Evolutionary conservation across 2,329 filamentous ascomycete genomes (phyloP), one percentile per base, ranked within the genome.

Genomic region (Karstenula rhodostoma): DNA sequence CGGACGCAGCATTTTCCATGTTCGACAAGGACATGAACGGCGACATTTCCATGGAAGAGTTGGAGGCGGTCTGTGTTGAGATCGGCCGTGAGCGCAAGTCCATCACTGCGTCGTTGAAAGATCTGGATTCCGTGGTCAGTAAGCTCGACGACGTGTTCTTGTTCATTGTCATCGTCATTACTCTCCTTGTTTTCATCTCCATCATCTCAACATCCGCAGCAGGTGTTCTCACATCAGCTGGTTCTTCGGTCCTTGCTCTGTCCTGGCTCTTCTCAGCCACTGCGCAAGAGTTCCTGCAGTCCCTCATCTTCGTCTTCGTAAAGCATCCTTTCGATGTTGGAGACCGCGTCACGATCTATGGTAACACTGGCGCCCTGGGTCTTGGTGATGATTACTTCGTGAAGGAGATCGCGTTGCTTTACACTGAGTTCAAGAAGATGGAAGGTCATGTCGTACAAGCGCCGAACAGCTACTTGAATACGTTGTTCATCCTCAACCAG

Each of bases 381-480:
- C 87, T 85, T 37, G 94, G 94, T 48, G 94, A 97, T 69, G 94
- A 97, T 71, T 98, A 97, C 79, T 97, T 96, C 67, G 94, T 98
- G 56, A 96, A 96, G 57, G 92, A 97, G 73, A 96, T 98, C 57
- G 91, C 93, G 1, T 84, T 98, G 1, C 85, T 97, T 17, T 98
- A 95, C 76, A 98, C 94, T 15, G 94, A 97, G 73, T 97, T 97
- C 83, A 97, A 97, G 84, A 97, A 97, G 83, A 94, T 97, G 91
- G 90, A 97, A 78, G 94, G 94, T 1, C 94, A 97, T 70, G 90
- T 97, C 25, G 94, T 98, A 0, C 94, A 97, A 78, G 94, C 94
- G 0, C 94, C 94, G 12, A 98, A 98, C 84, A 96, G 91, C 59
- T 89, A 97, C 40, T 86, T 98, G 57, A 98, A 97, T 79, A 93